Evolutionary conservation across 306 rosid genomes (phyloP), one percentile per base, ranked within the genome.

Genomic region (Arachis hypogaea): DNA sequence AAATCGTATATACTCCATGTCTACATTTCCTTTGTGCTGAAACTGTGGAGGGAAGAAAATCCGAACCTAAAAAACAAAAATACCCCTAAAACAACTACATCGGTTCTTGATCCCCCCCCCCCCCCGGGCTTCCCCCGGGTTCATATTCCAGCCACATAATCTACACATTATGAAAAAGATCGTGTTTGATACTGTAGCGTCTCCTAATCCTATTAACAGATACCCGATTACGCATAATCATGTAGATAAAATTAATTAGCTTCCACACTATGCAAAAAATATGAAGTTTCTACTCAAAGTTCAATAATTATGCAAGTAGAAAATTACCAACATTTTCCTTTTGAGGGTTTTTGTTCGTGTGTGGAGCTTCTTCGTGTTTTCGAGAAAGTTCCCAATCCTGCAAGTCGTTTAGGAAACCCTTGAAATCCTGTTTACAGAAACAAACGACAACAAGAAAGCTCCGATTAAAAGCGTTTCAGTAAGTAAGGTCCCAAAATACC

Each of bases 331-430:
- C 84, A 61, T 82, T 84, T 78, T 81, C 93, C 82, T 81, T 79
- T 36, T 63, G 82, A 1, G 86, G 71, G 52, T 78, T 88, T 33
- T 33, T 2, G 38, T 33, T 33, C 68, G 62, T 51, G 74, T 77
- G 85, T 71, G 67, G 85, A 44, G 82, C 75, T 78, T 85, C 90
- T 78, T 85, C 90, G 74, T 84, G 89, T 82, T 91, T 85, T 44
- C 80, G 76, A 63, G 97, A 87, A 85, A 85, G 82, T 75, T 91
- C 98, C 98, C 98, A 93, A 83, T 89, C 97, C 86, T 93, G 98
- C 91, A 93, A 79, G 82, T 91, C 88, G 87, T 86, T 89, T 80
- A 93, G 78, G 86, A 93, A 87, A 59, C 96, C 98, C 96, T 88
- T 90, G 85, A 91, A 91, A 85, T 91, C 94, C 98, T 91, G 87